A percentile compares a stretch with the other conserved stretches of the same genome.
Conservation (phyloP, 108 stramenopile genomes). For the Pinguiococcus pyrenoidosus region DNA sequence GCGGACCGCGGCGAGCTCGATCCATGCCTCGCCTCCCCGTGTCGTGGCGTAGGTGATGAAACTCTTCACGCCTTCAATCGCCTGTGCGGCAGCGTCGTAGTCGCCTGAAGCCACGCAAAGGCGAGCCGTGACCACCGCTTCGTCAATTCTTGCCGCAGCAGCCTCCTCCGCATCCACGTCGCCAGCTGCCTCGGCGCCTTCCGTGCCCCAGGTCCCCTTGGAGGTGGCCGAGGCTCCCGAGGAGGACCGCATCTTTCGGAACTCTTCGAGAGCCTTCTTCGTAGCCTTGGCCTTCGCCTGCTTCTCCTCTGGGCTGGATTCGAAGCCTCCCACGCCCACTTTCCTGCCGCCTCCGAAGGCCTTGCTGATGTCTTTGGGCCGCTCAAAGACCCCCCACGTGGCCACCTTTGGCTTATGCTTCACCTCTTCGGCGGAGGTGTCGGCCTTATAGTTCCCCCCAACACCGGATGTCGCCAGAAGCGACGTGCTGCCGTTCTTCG, state of each 20-base stretch:
- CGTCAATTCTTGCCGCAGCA: slow-evolving; percentile 31
- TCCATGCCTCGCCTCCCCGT: slow-evolving; percentile 57
- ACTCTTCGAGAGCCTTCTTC: slow-evolving; percentile 31
- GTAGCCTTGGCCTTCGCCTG: slow-evolving; percentile 20
- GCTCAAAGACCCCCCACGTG: slow-evolving; percentile 76
- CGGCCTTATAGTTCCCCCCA: slow-evolving; percentile 4
- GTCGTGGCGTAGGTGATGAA: slow-evolving; percentile 60
- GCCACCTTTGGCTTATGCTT: slow-evolving; percentile 15
- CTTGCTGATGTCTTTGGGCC: slow-evolving; percentile 75
- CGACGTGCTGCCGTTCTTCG: no score
- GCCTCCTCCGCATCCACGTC: no score
- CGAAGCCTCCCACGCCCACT: slow-evolving; percentile 52
- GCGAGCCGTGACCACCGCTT: slow-evolving; percentile 45
- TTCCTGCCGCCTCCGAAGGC: slow-evolving; percentile 77
- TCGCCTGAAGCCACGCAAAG: slow-evolving; percentile 34
- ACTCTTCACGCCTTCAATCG: slow-evolving; percentile 63
- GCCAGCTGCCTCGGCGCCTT: no score
- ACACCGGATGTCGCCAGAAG: slow-evolving; percentile 7
- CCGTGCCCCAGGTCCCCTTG: no score
- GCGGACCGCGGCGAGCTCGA: slow-evolving; percentile 74
- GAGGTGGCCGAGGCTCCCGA: no score
- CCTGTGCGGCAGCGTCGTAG: slow-evolving; percentile 57
- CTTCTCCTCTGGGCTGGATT: slow-evolving; percentile 15
- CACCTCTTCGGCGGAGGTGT: background rate
- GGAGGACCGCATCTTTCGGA: no score